Conservation (phyloP, 2,329 filamentous ascomycete genomes). For the Penicillium polonicum region DNA sequence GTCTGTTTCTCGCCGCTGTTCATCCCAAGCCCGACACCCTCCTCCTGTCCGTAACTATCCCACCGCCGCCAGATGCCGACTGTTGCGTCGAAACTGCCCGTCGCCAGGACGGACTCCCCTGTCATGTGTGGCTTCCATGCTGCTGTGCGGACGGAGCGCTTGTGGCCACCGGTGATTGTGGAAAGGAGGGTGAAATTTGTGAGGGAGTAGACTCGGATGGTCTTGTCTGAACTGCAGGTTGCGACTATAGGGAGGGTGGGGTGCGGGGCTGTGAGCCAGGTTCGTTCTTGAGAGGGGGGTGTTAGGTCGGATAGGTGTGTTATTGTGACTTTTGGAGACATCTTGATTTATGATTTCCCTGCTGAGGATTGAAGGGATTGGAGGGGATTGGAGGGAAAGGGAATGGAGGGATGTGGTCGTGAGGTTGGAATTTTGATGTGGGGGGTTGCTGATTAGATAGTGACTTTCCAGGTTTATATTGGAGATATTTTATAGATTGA, state of each 20-base stretch:
- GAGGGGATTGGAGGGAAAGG: constrained; percentile 7
- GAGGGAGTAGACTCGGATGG: constrained; percentile 85
- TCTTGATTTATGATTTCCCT: not conserved
- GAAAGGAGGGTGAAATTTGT: constrained; percentile 75
- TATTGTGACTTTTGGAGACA: constrained; percentile 24
- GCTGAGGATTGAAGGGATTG: not conserved
- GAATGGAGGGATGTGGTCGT: not conserved
- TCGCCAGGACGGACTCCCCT: constrained; percentile 75
- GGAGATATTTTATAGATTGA: not conserved
- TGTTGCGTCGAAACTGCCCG: constrained; percentile 89
- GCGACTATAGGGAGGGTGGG: constrained; percentile 84
- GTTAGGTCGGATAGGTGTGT: constrained; percentile 52
- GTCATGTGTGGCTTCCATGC: constrained; percentile 79
- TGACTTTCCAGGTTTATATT: not conserved
- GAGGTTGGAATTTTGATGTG: constrained; percentile 11
- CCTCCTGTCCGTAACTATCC: constrained; percentile 43
- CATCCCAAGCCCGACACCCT: constrained; percentile 19
- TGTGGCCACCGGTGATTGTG: constrained; percentile 80
- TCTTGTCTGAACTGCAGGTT: constrained; percentile 81
- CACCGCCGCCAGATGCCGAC: constrained; percentile 79
- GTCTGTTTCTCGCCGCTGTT: not conserved
- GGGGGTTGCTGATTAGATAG: constrained; percentile 13
- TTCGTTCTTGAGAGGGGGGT: constrained; percentile 59
- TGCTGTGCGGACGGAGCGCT: constrained; percentile 78
- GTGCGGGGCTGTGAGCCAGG: constrained; percentile 84